Evolutionary conservation across 306 rosid genomes (phyloP).

Genomic region (Lathyrus sativus): DNA sequence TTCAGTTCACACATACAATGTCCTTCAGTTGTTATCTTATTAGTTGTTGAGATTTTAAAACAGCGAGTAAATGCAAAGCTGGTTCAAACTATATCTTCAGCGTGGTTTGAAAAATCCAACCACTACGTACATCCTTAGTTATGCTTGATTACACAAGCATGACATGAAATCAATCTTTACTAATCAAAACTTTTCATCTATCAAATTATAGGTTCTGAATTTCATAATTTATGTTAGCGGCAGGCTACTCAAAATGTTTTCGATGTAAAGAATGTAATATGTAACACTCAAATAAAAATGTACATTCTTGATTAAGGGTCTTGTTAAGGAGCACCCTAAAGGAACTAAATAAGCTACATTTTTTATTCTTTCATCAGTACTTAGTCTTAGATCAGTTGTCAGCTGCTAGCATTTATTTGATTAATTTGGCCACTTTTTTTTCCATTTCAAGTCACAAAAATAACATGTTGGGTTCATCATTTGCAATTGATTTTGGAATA

Average conservation of each 20-base stretch:
- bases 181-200: slow-evolving; percentile 22
- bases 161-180: slow-evolving; percentile 20
- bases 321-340: neutral
- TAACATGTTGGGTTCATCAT: neutral
- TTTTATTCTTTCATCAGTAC: neutral
- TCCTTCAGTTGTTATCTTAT: slow-evolving; percentile 2
- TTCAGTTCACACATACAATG: neutral
- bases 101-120: slow-evolving; percentile 8
- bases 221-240: slow-evolving; percentile 5
- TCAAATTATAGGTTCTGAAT: neutral
- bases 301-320: neutral
- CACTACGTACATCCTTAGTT: slow-evolving; percentile 2
- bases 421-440: neutral
- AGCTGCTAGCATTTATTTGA: neutral
- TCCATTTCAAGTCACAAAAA: slow-evolving; percentile 11
- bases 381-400: neutral
- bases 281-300: neutral
- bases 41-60: slow-evolving; percentile 4
- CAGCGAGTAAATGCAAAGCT: neutral
- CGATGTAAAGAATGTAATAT: slow-evolving; percentile 10
- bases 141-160: slow-evolving; percentile 8
- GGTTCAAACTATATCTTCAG: slow-evolving; percentile 21
- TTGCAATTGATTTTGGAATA: neutral
- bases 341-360: neutral
- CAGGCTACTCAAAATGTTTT: slow-evolving; percentile 2